A percentile compares a stretch with the other conserved stretches of the same genome.
These are phyloP conservation scores for Curvularia verruculosa DNA, from an alignment of 2,329 filamentous ascomycete species.

Conservation along the genomic window DNA sequence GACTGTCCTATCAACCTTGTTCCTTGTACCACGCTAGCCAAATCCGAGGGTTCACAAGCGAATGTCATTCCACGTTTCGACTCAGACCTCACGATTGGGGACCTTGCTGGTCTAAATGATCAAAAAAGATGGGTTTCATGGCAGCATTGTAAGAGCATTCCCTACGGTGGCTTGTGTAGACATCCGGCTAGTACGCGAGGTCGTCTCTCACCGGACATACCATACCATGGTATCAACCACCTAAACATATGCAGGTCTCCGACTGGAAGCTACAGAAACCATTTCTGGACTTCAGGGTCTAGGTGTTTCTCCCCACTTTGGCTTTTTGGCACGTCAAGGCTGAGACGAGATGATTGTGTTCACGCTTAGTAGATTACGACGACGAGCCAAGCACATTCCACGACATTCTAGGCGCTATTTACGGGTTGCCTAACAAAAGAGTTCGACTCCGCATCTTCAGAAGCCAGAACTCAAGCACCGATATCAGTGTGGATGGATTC, in stretches of 20 bases:
- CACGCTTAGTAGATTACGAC: background rate
- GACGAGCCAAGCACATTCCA: conserved; percentile 1
- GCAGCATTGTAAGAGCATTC: background rate
- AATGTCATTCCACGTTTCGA: conserved; percentile 2
- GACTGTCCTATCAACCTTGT: conserved; percentile 1
- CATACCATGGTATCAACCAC: background rate
- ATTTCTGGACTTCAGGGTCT: conserved; percentile 3
- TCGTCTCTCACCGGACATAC: conserved; percentile 3
- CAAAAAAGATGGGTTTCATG: background rate
- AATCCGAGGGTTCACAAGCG: conserved; percentile 6
- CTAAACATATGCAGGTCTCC: background rate
- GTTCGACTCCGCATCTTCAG: conserved; percentile 1
- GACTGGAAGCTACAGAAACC: background rate
- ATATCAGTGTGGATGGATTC: conserved; percentile 9
- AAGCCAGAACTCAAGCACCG: conserved; percentile 1
- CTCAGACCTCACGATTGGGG: background rate
- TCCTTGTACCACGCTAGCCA: conserved; percentile 10
- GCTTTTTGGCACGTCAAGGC: conserved; percentile 2
- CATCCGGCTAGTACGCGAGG: conserved; percentile 3
- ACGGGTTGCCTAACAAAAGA: background rate
- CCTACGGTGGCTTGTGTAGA: background rate
- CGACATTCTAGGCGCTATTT: conserved; percentile 5
- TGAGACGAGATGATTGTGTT: conserved; percentile 11
- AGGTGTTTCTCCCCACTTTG: conserved; percentile 8
- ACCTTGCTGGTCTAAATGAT: conserved; percentile 1